phyloP scores from a whole-genome alignment of 495 filamentous ascomycete genomes.

The Trichoderma orchidacearum region DNA sequence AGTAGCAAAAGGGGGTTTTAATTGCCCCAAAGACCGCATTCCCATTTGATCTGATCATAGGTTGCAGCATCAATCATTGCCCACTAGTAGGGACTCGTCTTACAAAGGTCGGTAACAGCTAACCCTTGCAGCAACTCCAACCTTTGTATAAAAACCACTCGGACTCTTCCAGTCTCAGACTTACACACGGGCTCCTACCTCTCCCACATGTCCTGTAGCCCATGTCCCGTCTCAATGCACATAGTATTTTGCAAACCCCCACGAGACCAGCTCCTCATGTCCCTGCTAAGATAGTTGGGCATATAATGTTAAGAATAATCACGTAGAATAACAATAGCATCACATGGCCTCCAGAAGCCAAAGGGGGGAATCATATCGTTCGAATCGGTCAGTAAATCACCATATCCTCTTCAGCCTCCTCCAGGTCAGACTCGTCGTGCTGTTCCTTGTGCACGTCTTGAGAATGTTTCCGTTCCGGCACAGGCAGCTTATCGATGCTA shows the following conservation, averaged over 20 bases:
- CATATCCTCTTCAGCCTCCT: conserved; percentile 69
- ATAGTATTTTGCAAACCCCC: neutral
- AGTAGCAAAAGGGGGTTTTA: too few relatives aligned
- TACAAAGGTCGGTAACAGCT: too few relatives aligned
- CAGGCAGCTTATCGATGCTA: neutral
- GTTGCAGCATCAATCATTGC: too few relatives aligned
- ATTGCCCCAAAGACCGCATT: too few relatives aligned
- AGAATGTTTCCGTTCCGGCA: conserved; percentile 5
- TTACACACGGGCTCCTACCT: too few relatives aligned
- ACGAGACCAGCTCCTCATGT: neutral
- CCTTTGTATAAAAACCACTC: too few relatives aligned
- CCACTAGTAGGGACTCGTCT: too few relatives aligned
- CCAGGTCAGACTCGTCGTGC: conserved; percentile 48
- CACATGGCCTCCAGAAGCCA: neutral
- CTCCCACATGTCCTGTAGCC: too few relatives aligned
- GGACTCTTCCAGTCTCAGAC: too few relatives aligned
- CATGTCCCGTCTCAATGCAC: too few relatives aligned
- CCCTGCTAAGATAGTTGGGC: neutral
- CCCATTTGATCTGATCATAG: too few relatives aligned
- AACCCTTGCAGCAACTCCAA: too few relatives aligned
- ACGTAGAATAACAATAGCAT: neutral
- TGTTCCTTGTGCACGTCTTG: conserved; percentile 25
- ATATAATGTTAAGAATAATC: neutral
- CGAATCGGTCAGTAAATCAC: conserved; percentile 57
- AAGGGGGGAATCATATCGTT: neutral